Base-by-base conservation (phyloP, 768 basidiomycete genomes). In the Tylopilus sp. region DNA sequence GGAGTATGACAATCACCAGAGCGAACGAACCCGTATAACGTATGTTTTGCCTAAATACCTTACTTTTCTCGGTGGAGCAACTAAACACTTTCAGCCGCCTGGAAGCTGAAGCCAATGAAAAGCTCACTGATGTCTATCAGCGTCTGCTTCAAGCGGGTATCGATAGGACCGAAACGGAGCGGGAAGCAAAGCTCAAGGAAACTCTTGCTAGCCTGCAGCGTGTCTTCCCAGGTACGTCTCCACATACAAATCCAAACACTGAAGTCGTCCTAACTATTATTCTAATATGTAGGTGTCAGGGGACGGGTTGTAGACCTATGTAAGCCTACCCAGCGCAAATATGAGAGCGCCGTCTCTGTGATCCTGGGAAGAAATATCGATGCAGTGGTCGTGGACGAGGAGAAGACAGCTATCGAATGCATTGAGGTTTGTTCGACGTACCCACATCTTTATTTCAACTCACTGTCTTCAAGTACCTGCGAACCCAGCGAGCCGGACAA, bases 331-430 rank as follows among this genome's bases (percentile, higher is more conserved):
- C 85, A 87, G 48, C 80, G 88, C 50, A 96, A 96, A 70, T 98
- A 96, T 65, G 90, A 97, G 66, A 82, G 83, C 0, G 92, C 97
- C 0, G 90, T 99, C 13, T 85, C 89, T 1, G 92, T 94, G 29
- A 85, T 98, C 22, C 80, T 99, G 2, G 97, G 97, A 0, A 81
- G 96, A 48, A 94, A 98, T 65, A 89, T 94, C 51, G 97, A 98
- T 63, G 90, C 94, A 1, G 82, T 99, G 50, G 92, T 99, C 9
- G 95, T 98, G 1, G 96, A 99, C 63, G 88, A 92, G 64, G 95
- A 98, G 74, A 93, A 91, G 72, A 95, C 91, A 2, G 97, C 92
- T 2, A 97, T 98, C 51, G 92, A 95, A 60, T 98, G 96, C 68
- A 98, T 98, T 62, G 93, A 98, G 78, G 92, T 90, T 56, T 42